Evolutionary conservation across 352 stramenopile genomes (phyloP), one percentile per base, ranked within the genome.

Genomic region (Phytophthora tubulina): DNA sequence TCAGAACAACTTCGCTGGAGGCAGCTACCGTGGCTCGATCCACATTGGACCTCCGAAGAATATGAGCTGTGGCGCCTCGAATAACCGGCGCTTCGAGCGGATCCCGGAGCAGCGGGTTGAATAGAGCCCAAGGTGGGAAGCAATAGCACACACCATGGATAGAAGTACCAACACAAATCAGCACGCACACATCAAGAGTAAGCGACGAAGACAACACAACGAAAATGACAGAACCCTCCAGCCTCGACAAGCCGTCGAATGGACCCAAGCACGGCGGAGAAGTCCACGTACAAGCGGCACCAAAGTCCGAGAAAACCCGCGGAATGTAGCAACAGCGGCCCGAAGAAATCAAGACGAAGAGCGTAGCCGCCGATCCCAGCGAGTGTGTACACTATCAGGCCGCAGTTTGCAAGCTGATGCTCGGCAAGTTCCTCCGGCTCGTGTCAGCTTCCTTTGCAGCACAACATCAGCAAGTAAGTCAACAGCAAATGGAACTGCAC

Each of bases 1-100:
- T 15, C 63, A 67, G 49, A 95, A 94, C 70, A 86, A 68, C 51
- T 95, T 94, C 41, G 84, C 78, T 3, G 85, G 86, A 7, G 88
- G 86, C 14, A 92, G 81, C 73, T 95, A 94, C 76, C 81, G 86
- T 15, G 86, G 86, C 32, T 92, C 86, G 6, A 89, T 93, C 50
- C 85, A 72, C 51, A 92, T 93, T 65, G 80, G 81, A 13, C 85
- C 85, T 13, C 85, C 86, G 15, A 91, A 89, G 70, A 85, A 69
- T 70, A 72, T 73, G 59, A 83, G 51, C 63, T 90, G 80, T 63
- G 79, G 76, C 32, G 76, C 74, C 8, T 73, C 63, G 17, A 78
- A 72, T 14, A 72, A 41, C 35, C 72, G 85, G n/a, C 81, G 79
- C 44, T 85, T 92, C 48, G 80, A 92, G 41, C 82, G 85, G 62